These are phyloP conservation scores for Paracoccidioides lutzii DNA, from an alignment of 2,329 filamentous ascomycete genomes.

Conservation along the genomic window DNA sequence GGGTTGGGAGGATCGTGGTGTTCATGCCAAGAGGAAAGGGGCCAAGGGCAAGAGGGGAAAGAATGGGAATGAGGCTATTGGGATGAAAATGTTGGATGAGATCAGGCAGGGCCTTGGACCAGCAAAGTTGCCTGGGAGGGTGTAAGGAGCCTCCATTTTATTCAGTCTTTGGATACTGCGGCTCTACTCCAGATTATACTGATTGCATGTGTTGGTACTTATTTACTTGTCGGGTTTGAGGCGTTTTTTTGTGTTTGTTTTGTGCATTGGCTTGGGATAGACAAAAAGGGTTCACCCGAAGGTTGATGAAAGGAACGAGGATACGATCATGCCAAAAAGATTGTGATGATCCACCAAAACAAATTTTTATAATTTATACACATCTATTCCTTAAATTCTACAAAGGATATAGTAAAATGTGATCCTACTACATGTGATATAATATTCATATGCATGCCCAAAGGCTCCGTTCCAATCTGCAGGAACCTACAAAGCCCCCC, in stretches of 20 bases:
- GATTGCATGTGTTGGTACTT: neutral
- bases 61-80: slow-evolving; percentile 67
- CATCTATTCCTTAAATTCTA: neutral
- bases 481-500: slow-evolving; percentile 59
- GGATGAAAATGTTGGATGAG: slow-evolving; percentile 82
- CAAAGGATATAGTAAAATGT: too few relatives aligned
- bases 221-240: neutral
- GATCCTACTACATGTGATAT: neutral
- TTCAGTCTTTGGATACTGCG: neutral
- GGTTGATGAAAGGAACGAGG: neutral
- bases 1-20: slow-evolving; percentile 37
- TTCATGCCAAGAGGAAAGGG: slow-evolving; percentile 31
- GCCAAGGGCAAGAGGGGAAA: slow-evolving; percentile 51
- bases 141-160: neutral
- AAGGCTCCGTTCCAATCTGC: neutral
- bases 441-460: neutral
- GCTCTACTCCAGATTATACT: neutral
- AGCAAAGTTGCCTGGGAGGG: slow-evolving; percentile 44
- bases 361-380: neutral
- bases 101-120: slow-evolving; percentile 69
- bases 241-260: neutral
- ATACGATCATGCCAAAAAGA: neutral
- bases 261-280: neutral
- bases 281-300: neutral
- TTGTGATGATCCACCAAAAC: neutral